Base-by-base conservation (phyloP, 1,284 basidiomycete species). In the Vanrija sp. region DNA sequence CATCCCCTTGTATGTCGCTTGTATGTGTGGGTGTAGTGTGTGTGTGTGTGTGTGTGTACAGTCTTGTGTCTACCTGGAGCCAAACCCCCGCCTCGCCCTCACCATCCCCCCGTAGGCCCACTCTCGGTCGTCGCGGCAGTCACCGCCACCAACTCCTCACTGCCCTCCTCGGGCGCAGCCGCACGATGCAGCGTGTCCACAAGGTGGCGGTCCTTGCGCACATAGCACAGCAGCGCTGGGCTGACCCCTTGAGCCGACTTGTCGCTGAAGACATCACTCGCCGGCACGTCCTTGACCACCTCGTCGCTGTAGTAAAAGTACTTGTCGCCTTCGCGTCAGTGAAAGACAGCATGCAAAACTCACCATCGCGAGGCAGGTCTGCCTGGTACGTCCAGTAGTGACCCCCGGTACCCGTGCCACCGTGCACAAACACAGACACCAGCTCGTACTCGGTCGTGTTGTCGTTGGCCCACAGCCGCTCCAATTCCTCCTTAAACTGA, bases 241-340 rank as follows among this genome's bases (percentile, higher is more conserved):
- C 73, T 75, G 10, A 75, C 73, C 22, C 67, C 67, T 52, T 59
- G 52, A 1, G 41, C 50, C 27, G 53, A 52, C 47, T 57, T 55
- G 51, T 74, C 72, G 44, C 62, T 66, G 43, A 76, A 57, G 3
- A 76, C 73, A 42, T 76, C 74, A 19, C 50, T 43, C 0, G 63
- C 50, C 6, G 66, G 57, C 0, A 73, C 70, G 27, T 64, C 57
- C 4, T 83, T 81, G 8, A 96, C 89, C 53, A 82, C 83, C 41
- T 89, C 88, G 69, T 95, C 92, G 69, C 94, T 94, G 77, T 93
- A 96, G 75, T 95, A 96, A 81, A 93, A 91, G 89, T 91, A 96
- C 45, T 84, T 81, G 56, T 93, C 85, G 6, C 85, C 73, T 75
- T 53, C 22, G 24, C 39, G 39, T 45, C 22, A 46, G 37, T 23